These are phyloP conservation scores for Artemisia annua DNA, from an alignment of 129 eudicot genomes.

Conservation along the genomic window DNA sequence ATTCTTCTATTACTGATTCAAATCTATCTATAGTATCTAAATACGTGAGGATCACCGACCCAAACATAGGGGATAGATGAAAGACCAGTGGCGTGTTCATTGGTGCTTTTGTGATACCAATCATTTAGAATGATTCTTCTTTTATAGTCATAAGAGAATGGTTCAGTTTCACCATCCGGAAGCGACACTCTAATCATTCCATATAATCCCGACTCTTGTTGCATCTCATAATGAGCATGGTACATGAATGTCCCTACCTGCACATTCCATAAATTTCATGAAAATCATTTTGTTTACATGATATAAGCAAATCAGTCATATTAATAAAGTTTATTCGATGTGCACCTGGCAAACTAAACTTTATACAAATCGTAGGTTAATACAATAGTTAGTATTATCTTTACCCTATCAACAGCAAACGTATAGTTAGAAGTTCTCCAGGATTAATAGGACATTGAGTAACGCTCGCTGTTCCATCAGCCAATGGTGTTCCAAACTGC, in stretches of 20 bases:
- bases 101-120: conserved; percentile 81
- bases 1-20: not conserved
- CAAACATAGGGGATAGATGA: conserved; percentile 67
- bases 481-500: no score
- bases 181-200: conserved; percentile 64
- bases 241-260: conserved; percentile 89
- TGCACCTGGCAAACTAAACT: no score
- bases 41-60: conserved; percentile 94
- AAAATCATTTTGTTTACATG: conserved; percentile 27
- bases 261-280: not conserved
- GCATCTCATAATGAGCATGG: conserved; percentile 94
- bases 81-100: conserved; percentile 70
- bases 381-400: no score
- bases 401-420: no score
- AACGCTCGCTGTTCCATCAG: no score
- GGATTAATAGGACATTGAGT: no score
- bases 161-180: conserved; percentile 57
- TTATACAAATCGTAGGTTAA: no score
- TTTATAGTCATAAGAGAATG: conserved; percentile 66
- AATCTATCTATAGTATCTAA: not conserved
- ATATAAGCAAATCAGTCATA: no score
- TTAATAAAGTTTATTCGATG: no score
- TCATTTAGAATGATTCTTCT: conserved; percentile 68
- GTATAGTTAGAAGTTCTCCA: no score
- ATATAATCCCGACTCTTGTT: conserved; percentile 74